Evolutionary conservation across 2,329 filamentous ascomycete species (phyloP).

Genomic region (Ambrosiella cleistominuta): DNA sequence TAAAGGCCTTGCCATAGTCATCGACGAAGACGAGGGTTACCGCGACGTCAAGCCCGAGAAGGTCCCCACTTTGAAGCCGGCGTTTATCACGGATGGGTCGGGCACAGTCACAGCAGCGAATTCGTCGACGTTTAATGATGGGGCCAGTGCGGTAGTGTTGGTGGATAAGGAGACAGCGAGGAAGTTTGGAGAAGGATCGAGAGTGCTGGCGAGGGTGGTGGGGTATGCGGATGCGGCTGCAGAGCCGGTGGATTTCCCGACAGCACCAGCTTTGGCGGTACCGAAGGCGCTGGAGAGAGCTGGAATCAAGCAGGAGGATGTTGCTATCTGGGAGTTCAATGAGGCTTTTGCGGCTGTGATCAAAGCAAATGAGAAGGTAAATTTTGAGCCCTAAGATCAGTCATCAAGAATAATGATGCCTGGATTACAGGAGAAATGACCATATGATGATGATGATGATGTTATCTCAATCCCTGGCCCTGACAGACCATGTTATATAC

Average conservation of each 20-base stretch:
- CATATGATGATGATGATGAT: not conserved
- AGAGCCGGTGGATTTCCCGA: constrained; percentile 82
- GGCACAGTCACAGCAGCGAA: constrained; percentile 92
- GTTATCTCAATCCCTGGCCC: not conserved
- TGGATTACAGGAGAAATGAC: not conserved
- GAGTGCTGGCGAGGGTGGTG: constrained; percentile 75
- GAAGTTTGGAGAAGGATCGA: constrained; percentile 57
- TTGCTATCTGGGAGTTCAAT: constrained; percentile 95
- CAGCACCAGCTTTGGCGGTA: constrained; percentile 82
- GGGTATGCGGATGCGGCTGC: constrained; percentile 78
- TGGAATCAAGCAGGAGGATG: constrained; percentile 78
- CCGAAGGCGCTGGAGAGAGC: constrained; percentile 77
- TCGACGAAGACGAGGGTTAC: constrained; percentile 78
- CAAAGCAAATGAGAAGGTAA: constrained; percentile 76
- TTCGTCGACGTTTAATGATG: constrained; percentile 86
- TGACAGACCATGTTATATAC: not conserved
- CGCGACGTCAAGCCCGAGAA: constrained; percentile 76
- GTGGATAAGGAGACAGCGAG: constrained; percentile 65
- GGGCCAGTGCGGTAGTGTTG: constrained; percentile 75
- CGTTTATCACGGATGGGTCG: constrained; percentile 69
- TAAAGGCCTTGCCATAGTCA: constrained; percentile 60
- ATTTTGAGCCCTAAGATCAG: not conserved
- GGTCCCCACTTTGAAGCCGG: constrained; percentile 71
- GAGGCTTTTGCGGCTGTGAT: constrained; percentile 94
- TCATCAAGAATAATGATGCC: not conserved